Percentiles rank a stretch among this genome's conserved stretches.
phyloP scores from a whole-genome alignment of 2,329 filamentous ascomycete genomes.

The Dactylellina cionopaga region DNA sequence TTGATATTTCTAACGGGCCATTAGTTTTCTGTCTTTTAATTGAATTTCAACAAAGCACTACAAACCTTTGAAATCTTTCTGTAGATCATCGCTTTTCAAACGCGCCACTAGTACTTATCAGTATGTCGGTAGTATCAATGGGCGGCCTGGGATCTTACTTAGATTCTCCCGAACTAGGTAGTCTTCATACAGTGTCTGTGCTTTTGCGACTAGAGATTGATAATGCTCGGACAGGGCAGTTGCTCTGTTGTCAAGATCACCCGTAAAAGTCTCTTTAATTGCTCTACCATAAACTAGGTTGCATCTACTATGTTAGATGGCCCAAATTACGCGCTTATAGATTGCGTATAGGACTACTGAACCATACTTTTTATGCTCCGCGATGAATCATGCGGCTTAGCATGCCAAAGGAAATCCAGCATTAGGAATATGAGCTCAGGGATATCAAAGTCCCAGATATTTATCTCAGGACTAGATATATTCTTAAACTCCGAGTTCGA shows the following conservation, averaged over 20 bases:
- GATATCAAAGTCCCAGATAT: slow-evolving; percentile 17
- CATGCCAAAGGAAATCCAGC: slow-evolving; percentile 35
- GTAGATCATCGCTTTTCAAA: slow-evolving; percentile 3
- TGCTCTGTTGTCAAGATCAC: slow-evolving; percentile 2
- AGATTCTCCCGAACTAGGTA: slow-evolving; percentile 5
- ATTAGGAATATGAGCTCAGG: slow-evolving; percentile 21
- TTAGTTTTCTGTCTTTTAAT: neutral
- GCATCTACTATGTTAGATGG: neutral
- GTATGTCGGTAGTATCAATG: no score
- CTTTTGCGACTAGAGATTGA: slow-evolving; percentile 2
- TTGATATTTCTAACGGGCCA: neutral
- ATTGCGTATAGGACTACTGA: neutral
- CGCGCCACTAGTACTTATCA: slow-evolving; percentile 1
- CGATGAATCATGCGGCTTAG: neutral
- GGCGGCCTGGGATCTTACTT: no score
- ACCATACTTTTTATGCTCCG: slow-evolving; percentile 6
- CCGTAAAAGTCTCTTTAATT: slow-evolving; percentile 20
- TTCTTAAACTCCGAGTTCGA: neutral
- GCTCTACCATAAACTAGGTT: slow-evolving; percentile 13
- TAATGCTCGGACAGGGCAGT: neutral
- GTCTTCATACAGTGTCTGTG: slow-evolving; percentile 10
- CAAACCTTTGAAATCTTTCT: slow-evolving; percentile 12
- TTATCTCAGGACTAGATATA: neutral
- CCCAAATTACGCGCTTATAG: neutral
- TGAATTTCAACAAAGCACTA: neutral